These are phyloP conservation scores for Cryptococcus amylolentus DNA, from an alignment of 1,284 basidiomycete species.

Conservation along the genomic window DNA sequence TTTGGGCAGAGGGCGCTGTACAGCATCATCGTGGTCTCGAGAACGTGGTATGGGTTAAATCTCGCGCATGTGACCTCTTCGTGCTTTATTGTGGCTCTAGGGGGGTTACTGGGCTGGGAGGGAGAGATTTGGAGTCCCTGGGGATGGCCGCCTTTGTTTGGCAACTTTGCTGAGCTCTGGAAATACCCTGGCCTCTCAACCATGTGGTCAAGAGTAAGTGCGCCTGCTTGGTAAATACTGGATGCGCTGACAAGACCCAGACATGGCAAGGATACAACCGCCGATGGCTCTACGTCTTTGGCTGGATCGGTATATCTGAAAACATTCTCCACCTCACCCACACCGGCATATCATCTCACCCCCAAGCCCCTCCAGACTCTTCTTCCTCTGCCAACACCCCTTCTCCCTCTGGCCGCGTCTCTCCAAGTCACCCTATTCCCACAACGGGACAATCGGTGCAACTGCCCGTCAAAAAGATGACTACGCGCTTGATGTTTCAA, in stretches of 20 bases:
- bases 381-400: conserved; percentile 6
- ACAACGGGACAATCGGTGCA: conserved; percentile 1
- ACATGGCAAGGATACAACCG: conserved; percentile 43
- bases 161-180: conserved; percentile 28
- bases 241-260: conserved; percentile 13
- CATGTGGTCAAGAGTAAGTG: conserved; percentile 43
- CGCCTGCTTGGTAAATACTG: not conserved
- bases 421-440: conserved; percentile 29
- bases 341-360: conserved; percentile 24
- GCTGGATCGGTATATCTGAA: conserved; percentile 41
- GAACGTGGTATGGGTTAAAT: conserved; percentile 27
- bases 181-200: conserved; percentile 32
- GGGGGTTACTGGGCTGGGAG: conserved; percentile 34
- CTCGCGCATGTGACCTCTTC: conserved; percentile 13
- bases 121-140: conserved; percentile 40
- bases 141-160: conserved; percentile 44
- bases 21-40: conserved; percentile 22
- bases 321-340: conserved; percentile 36
- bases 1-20: conserved; percentile 22
- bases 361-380: conserved; percentile 1
- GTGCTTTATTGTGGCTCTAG: conserved; percentile 21
- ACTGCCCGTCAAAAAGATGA: conserved; percentile 5
- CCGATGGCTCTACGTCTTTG: conserved; percentile 33
- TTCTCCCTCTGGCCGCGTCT: conserved; percentile 17
- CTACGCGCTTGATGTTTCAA: conserved; percentile 13